Conservation (phyloP, 2,329 filamentous ascomycete species). For the Grosmannia serpens region DNA sequence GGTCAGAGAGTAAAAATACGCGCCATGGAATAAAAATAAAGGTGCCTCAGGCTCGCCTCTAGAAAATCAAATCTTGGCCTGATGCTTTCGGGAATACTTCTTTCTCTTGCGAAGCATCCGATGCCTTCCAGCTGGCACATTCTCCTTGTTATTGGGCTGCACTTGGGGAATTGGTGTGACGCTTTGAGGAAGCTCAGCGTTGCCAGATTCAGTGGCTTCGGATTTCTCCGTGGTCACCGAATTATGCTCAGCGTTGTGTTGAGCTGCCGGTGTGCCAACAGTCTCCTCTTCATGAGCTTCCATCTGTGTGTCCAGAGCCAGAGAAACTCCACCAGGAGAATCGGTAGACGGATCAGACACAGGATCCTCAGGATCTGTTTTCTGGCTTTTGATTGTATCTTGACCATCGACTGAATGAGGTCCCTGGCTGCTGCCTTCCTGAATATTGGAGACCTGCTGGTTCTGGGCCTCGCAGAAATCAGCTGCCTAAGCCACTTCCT, state of each 20-base stretch:
- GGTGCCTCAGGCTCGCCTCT: neutral
- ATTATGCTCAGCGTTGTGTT: neutral
- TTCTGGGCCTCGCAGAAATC: neutral
- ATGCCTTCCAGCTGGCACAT: neutral
- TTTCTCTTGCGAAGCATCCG: neutral
- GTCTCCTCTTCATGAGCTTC: neutral
- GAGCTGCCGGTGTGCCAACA: neutral
- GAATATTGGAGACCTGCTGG: neutral
- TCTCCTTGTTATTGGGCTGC: neutral
- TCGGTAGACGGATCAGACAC: neutral
- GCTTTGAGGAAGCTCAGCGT: neutral
- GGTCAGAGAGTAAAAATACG: neutral
- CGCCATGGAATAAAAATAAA: neutral
- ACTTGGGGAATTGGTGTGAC: neutral
- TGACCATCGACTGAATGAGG: neutral
- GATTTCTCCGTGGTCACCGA: neutral
- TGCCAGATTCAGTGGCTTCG: neutral
- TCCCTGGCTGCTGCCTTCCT: neutral
- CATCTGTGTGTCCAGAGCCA: neutral
- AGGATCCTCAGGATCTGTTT: neutral
- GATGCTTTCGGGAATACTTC: neutral
- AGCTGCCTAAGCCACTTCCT: neutral
- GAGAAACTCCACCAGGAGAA: neutral
- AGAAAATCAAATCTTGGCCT: neutral
- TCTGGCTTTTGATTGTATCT: neutral